Percentiles rank a stretch among this genome's conserved stretches.
These are phyloP conservation scores for Linum lewisii DNA, from an alignment of 345 rosid species.

Conservation along the genomic window DNA sequence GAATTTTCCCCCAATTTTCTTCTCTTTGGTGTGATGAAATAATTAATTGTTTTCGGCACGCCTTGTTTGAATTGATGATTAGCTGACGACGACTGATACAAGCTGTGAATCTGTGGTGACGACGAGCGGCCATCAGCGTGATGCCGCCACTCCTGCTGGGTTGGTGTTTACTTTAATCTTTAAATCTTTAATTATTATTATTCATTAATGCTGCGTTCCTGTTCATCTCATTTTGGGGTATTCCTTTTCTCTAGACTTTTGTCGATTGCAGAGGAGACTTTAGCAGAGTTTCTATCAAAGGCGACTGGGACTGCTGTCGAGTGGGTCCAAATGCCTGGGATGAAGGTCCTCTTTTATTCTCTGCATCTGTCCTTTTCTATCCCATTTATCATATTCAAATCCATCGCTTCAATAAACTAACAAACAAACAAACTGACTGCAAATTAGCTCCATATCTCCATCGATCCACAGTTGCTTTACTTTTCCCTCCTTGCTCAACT, in stretches of 20 bases:
- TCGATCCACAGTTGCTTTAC: no score
- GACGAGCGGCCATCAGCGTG: conserved; percentile 90
- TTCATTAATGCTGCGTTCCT: background rate
- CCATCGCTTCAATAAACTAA: no score
- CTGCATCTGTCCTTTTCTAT: background rate
- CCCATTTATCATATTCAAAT: no score
- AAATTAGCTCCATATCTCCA: no score
- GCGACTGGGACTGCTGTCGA: conserved; percentile 99
- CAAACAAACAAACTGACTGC: no score
- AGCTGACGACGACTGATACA: conserved; percentile 95
- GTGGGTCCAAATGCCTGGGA: conserved; percentile 99
- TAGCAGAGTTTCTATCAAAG: conserved; percentile 84
- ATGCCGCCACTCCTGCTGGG: conserved; percentile 99
- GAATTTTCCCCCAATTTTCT: no score
- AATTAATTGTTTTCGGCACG: background rate
- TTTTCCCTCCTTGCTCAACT: no score
- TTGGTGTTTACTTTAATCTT: conserved; percentile 44
- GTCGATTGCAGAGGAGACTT: conserved; percentile 89
- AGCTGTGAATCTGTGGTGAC: conserved; percentile 99
- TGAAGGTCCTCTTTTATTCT: conserved; percentile 57
- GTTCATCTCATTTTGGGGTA: background rate
- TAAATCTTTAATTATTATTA: conserved; percentile 30
- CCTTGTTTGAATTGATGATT: conserved; percentile 10
- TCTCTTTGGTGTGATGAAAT: no score
- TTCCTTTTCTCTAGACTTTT: conserved; percentile 44